Evolutionary conservation across 2,329 filamentous ascomycete species (phyloP).

Genomic region (Cercospora zeae-maydis): DNA sequence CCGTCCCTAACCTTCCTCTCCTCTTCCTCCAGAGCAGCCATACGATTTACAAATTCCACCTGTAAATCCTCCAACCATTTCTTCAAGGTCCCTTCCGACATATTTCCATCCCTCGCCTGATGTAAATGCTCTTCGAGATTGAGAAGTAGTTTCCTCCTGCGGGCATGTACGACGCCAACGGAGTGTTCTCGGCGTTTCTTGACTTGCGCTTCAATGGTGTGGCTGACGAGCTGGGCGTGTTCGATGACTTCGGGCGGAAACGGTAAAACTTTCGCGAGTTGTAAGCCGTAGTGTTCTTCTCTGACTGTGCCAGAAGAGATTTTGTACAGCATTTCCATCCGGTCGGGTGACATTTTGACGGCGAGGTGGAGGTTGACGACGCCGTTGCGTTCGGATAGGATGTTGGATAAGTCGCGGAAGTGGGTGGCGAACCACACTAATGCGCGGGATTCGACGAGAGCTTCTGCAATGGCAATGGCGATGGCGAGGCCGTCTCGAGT

Average conservation of each 20-base stretch:
- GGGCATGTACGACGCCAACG: constrained; percentile 55
- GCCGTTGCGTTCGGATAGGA: constrained; percentile 69
- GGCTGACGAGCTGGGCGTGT: constrained; percentile 64
- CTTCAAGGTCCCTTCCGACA: constrained; percentile 61
- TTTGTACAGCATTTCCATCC: constrained; percentile 85
- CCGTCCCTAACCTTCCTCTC: constrained; percentile 12
- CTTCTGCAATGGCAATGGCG: constrained; percentile 84
- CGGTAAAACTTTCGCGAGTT: constrained; percentile 70
- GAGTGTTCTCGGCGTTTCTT: constrained; percentile 59
- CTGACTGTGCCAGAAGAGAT: constrained; percentile 67
- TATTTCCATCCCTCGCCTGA: constrained; percentile 62
- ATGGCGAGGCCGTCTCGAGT: constrained; percentile 85
- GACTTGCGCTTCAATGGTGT: constrained; percentile 56
- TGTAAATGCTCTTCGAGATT: constrained; percentile 68
- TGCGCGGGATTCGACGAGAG: constrained; percentile 71
- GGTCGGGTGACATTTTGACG: constrained; percentile 56
- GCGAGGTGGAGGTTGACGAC: constrained; percentile 80
- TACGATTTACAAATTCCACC: constrained; percentile 67
- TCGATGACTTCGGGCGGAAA: constrained; percentile 66
- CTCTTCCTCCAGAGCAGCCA: constrained; percentile 63
- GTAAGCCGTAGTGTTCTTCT: constrained; percentile 78
- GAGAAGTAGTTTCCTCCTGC: constrained; percentile 69
- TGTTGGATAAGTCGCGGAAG: constrained; percentile 75
- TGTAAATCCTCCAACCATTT: constrained; percentile 66
- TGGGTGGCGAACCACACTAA: constrained; percentile 93